Evolutionary conservation across 805 yeast species (phyloP).

Genomic region (Starmerella floris): DNA sequence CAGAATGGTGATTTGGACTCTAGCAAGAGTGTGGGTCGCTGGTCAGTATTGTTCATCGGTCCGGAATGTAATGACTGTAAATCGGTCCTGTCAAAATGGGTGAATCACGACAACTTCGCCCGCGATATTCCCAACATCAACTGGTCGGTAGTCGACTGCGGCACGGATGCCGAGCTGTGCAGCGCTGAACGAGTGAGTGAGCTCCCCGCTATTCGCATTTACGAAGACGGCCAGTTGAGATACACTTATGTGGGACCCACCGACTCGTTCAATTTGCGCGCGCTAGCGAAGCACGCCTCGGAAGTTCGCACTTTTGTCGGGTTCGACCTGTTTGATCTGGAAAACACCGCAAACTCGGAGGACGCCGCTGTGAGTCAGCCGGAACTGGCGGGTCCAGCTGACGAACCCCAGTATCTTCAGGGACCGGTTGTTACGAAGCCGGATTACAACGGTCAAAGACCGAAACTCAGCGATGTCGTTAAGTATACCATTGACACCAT

Average conservation of each 20-base stretch:
- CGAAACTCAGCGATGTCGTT: constrained; percentile 15
- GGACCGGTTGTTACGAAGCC: constrained; percentile 13
- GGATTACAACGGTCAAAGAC: constrained; percentile 2
- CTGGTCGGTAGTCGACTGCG: constrained; percentile 16
- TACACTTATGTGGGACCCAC: constrained; percentile 12
- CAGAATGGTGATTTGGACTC: constrained; percentile 5
- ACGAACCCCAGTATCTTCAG: constrained; percentile 11
- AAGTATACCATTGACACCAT: constrained; percentile 13
- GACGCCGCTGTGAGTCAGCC: constrained; percentile 1
- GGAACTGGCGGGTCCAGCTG: constrained; percentile 8
- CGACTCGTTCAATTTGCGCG: constrained; percentile 6
- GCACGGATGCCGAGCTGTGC: constrained; percentile 10
- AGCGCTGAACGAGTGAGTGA: constrained; percentile 1
- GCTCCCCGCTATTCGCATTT: constrained; percentile 14
- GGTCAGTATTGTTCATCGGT: constrained; percentile 13
- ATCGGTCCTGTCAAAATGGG: constrained; percentile 10
- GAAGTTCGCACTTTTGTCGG: constrained; percentile 2
- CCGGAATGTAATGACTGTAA: constrained; percentile 10
- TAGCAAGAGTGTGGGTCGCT: constrained; percentile 11
- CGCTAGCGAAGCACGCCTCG: constrained; percentile 9
- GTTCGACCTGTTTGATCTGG: constrained; percentile 8
- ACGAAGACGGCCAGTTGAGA: constrained; percentile 12
- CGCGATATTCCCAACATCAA: constrained; percentile 4
- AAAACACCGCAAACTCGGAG: neutral
- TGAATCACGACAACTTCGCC: constrained; percentile 12